Base-by-base conservation (phyloP, 2,329 filamentous ascomycete species). In the Ophiocordyceps camponoti-floridani region DNA sequence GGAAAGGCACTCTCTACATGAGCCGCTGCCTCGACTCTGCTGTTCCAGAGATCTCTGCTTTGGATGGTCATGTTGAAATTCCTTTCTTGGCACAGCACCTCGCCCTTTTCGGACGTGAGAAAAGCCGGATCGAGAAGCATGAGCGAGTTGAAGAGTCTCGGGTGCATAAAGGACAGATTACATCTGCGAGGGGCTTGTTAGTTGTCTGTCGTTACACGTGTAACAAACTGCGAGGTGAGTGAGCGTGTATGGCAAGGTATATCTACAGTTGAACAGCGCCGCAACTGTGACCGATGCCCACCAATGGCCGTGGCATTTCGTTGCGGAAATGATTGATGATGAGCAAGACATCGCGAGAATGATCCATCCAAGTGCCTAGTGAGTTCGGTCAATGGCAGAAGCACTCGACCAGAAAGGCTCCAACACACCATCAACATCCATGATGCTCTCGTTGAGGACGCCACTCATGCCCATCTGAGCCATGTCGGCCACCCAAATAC, bases 401-500 rank as follows among this genome's bases (percentile, higher is more conserved):
- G n/a, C n/a, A 23, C 23, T 5, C 23, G 23, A 23, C 23, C 23
- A 23, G 23, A 23, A 8, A 42, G 23, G 14, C 16, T 11, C 14
- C 9, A 26, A 42, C 41, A 13, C 4, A 83, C 80, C 82, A 59
- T 93, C 84, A 58, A 89, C 81, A 44, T 84, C 85, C 2, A 89
- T 63, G 12, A 70, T 65, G 37, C 67, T 56, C 61, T 88, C 83
- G 58, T 93, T 93, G 26, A 87, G 53, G 14, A 82, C 66, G 28
- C 79, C 74, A 56, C 82, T 87, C 55, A 73, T 66, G 26, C 84
- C 84, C 64, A 91, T 81, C 52, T 83, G 76, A 38, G 82, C 75
- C 16, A 82, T 75, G 62, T 94, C 86, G 50, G 84, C 78, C 52
- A 91, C 87, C 82, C 84, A 91, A 53, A 93, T 85, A 49, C 73